These are phyloP conservation scores for Backusella tuberculispora DNA, from an alignment of 192 early-diverging fungal species.

Conservation along the genomic window DNA sequence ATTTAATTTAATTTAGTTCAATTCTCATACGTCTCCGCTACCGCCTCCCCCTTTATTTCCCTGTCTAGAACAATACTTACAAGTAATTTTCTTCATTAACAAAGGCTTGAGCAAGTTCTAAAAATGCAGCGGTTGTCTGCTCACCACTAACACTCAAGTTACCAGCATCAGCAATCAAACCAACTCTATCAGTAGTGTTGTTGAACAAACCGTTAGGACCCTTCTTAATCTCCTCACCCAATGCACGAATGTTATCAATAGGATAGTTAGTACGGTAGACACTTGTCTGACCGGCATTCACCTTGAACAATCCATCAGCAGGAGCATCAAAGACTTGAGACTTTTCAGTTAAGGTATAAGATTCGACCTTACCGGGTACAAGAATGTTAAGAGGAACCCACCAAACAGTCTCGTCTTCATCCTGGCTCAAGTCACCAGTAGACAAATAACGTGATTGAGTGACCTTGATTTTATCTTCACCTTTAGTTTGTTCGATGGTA, in stretches of 20 bases:
- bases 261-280: slow-evolving; percentile 89
- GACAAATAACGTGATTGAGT: slow-evolving; percentile 86
- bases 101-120: slow-evolving; percentile 76
- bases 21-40: neutral
- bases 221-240: slow-evolving; percentile 58
- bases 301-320: slow-evolving; percentile 69
- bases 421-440: slow-evolving; percentile 73
- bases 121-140: slow-evolving; percentile 69
- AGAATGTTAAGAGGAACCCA: slow-evolving; percentile 81
- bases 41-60: neutral
- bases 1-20: neutral
- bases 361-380: slow-evolving; percentile 35
- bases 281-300: slow-evolving; percentile 81
- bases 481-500: slow-evolving; percentile 59
- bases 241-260: slow-evolving; percentile 47
- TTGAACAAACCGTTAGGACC: slow-evolving; percentile 55
- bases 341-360: slow-evolving; percentile 43
- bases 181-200: slow-evolving; percentile 74
- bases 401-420: slow-evolving; percentile 85
- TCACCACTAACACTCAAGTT: slow-evolving; percentile 81
- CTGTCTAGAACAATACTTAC: slow-evolving; percentile 25
- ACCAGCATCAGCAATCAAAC: slow-evolving; percentile 82
- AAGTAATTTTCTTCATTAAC: slow-evolving; percentile 82
- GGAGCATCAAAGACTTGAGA: slow-evolving; percentile 51
- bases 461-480: slow-evolving; percentile 61